These are phyloP conservation scores for Mycena vitilis DNA, from an alignment of 768 basidiomycete genomes.

Conservation along the genomic window DNA sequence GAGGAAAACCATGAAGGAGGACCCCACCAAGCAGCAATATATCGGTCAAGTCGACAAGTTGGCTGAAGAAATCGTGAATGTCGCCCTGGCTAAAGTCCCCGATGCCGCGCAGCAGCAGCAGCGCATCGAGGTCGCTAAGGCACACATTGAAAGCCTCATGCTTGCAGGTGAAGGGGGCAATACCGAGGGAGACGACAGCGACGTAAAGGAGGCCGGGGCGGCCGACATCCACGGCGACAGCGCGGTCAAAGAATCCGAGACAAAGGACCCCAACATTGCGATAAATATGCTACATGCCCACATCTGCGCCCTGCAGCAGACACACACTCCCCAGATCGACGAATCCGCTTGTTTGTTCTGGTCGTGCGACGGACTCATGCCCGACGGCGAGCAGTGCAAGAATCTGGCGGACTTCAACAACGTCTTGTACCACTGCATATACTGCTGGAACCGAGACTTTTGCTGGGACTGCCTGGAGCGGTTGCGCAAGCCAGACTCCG, in stretches of 20 bases:
- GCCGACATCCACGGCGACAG: not conserved
- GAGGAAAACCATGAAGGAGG: not conserved
- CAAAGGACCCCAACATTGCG: not conserved
- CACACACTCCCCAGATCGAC: not conserved
- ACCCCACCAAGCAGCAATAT: not conserved
- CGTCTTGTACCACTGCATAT: not conserved
- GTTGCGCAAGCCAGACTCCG: not conserved
- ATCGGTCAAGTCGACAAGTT: not conserved
- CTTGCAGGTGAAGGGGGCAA: not conserved
- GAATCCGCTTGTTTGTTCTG: not conserved
- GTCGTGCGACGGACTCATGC: not conserved
- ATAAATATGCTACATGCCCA: not conserved
- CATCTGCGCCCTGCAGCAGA: not conserved
- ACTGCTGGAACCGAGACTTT: slow-evolving; percentile 3
- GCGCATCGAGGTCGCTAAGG: not conserved
- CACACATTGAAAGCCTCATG: not conserved
- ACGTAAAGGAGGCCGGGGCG: not conserved
- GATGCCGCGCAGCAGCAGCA: not conserved
- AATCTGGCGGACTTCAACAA: not conserved
- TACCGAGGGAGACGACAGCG: not conserved
- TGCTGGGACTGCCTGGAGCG: not conserved
- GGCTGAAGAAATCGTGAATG: not conserved
- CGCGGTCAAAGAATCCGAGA: not conserved
- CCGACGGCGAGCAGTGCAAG: not conserved
- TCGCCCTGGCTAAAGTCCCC: not conserved